Percentiles rank a stretch among this genome's conserved stretches.
These are phyloP conservation scores for Licmophora abbreviata DNA, from an alignment of 108 stramenopile genomes.

Conservation along the genomic window DNA sequence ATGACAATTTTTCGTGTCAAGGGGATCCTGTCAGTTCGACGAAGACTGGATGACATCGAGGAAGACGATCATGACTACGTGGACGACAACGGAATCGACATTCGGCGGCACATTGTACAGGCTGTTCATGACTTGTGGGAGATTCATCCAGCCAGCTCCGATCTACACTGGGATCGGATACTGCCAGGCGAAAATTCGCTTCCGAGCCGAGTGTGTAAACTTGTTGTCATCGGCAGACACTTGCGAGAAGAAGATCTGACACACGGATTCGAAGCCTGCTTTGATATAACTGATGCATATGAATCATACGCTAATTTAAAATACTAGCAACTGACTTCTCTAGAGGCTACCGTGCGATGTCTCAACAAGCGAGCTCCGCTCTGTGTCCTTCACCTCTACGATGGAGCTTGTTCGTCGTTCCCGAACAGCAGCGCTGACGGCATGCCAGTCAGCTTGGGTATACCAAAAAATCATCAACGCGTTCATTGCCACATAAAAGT, in stretches of 20 bases:
- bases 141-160: slow-evolving; percentile 48
- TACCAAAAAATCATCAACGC: slow-evolving; percentile 17
- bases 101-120: slow-evolving; percentile 60
- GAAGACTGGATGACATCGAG: slow-evolving; percentile 11
- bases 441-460: slow-evolving; percentile 26
- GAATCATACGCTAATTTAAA: not conserved
- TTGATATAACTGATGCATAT: slow-evolving; percentile 5
- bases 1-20: slow-evolving; percentile 66
- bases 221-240: slow-evolving; percentile 83
- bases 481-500: slow-evolving; percentile 28
- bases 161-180: slow-evolving; percentile 30
- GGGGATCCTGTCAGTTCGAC: slow-evolving; percentile 55
- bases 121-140: slow-evolving; percentile 88
- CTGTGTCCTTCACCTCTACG: not conserved
- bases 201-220: slow-evolving; percentile 60
- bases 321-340: not conserved
- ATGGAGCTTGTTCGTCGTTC: not conserved
- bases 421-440: slow-evolving; percentile 8
- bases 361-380: no score
- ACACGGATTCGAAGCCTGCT: slow-evolving; percentile 58
- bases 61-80: slow-evolving; percentile 12
- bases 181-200: slow-evolving; percentile 33
- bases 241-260: slow-evolving; percentile 37
- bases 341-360: no score
- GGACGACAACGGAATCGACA: slow-evolving; percentile 27